Evolutionary conservation across 768 basidiomycete genomes (phyloP).

Genomic region (Auricularia heimuer): DNA sequence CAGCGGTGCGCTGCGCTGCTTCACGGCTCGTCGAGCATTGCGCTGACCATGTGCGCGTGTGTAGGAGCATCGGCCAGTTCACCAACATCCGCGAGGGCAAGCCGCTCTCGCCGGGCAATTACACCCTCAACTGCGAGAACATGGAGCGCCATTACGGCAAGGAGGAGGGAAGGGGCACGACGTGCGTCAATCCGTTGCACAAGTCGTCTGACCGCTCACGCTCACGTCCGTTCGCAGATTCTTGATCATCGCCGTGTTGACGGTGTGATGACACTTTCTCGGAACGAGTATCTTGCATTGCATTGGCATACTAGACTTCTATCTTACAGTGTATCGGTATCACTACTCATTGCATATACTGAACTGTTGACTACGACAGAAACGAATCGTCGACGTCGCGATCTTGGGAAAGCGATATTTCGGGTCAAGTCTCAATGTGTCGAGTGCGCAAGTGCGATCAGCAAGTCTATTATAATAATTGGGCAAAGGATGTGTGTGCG

Average conservation of each 20-base stretch:
- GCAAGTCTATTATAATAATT: too few relatives aligned
- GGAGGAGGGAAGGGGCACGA: not conserved
- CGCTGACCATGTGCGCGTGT: not conserved
- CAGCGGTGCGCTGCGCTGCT: not conserved
- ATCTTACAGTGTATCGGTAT: too few relatives aligned
- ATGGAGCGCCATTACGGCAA: constrained; percentile 1
- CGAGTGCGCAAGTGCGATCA: too few relatives aligned
- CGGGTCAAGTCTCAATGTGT: too few relatives aligned
- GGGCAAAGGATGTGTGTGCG: too few relatives aligned
- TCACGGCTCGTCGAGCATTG: not conserved
- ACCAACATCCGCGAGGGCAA: not conserved
- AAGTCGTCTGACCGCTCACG: too few relatives aligned
- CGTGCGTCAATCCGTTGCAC: not conserved
- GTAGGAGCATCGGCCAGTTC: constrained; percentile 3
- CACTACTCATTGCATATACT: too few relatives aligned
- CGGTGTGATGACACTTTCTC: not conserved
- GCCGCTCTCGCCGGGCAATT: not conserved
- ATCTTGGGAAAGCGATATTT: too few relatives aligned
- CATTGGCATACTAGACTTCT: too few relatives aligned
- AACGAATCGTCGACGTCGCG: too few relatives aligned
- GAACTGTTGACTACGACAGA: too few relatives aligned
- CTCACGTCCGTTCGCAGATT: not conserved
- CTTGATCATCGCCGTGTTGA: not conserved
- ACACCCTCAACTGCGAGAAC: not conserved
- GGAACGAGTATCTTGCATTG: too few relatives aligned